Conservation (phyloP, 768 basidiomycete genomes). For the Mycena albidolilacea region DNA sequence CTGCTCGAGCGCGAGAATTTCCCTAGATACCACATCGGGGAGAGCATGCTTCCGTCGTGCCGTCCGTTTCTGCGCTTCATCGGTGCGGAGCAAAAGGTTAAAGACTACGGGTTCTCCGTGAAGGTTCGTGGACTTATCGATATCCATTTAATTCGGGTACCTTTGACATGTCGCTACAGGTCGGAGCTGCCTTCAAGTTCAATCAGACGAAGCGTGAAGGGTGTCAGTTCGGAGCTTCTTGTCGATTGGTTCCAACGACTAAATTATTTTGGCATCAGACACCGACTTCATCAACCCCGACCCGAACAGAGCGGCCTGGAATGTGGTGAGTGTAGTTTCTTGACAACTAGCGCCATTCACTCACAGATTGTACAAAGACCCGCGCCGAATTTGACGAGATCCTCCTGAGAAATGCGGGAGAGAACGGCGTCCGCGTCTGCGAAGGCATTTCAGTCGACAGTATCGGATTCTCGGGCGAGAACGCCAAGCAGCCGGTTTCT, state of each 20-base stretch:
- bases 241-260: neutral
- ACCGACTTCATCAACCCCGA: neutral
- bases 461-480: conserved; percentile 57
- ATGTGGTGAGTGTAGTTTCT: neutral
- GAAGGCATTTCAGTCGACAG: conserved; percentile 61
- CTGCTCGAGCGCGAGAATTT: conserved; percentile 43
- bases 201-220: conserved; percentile 1
- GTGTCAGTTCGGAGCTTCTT: neutral
- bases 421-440: conserved; percentile 63
- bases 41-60: conserved; percentile 54
- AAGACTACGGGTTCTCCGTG: neutral
- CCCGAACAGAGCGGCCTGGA: neutral
- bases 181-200: neutral
- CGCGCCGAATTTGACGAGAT: conserved; percentile 73
- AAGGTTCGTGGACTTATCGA: neutral
- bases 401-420: conserved; percentile 67
- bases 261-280: neutral
- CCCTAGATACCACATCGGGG: conserved; percentile 55
- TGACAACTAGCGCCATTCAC: neutral
- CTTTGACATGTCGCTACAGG: neutral
- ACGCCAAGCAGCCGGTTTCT: conserved; percentile 51
- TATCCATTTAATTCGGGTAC: neutral
- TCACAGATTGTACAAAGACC: conserved; percentile 43
- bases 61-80: conserved; percentile 54
- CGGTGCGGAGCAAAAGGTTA: conserved; percentile 45